Conservation (phyloP, 768 basidiomycete species). For the Amanita pallidorosea region DNA sequence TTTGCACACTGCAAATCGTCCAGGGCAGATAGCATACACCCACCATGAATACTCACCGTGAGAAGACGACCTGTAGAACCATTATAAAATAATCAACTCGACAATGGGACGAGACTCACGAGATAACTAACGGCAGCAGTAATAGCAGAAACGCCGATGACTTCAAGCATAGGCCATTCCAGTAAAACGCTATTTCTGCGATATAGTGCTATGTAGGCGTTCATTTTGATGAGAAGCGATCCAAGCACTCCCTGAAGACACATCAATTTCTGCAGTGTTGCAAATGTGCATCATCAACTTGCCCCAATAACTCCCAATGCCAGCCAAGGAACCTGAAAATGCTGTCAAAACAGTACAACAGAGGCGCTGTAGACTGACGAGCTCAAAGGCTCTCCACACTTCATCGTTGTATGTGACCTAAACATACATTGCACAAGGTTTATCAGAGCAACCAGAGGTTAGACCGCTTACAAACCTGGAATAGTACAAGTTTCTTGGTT, state of each 20-base stretch:
- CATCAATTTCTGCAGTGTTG: slow-evolving; percentile 2
- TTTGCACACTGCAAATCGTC: slow-evolving; percentile 39
- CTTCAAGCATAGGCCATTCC: slow-evolving; percentile 58
- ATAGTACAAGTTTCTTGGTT: slow-evolving; percentile 74
- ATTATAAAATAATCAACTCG: background rate
- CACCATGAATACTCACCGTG: slow-evolving; percentile 26
- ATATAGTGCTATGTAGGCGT: slow-evolving; percentile 53
- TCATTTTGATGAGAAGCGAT: slow-evolving; percentile 53
- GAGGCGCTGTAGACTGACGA: slow-evolving; percentile 29
- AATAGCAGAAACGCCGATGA: slow-evolving; percentile 47
- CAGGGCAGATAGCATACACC: background rate
- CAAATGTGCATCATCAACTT: slow-evolving; percentile 8
- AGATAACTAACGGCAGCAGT: slow-evolving; percentile 67
- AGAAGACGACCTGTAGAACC: slow-evolving; percentile 46
- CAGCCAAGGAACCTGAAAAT: slow-evolving; percentile 57
- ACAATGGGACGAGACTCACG: slow-evolving; percentile 21
- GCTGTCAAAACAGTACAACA: background rate
- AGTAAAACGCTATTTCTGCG: slow-evolving; percentile 42
- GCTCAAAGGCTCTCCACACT: slow-evolving; percentile 63
- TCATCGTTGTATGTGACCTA: slow-evolving; percentile 49
- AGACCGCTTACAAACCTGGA: slow-evolving; percentile 35
- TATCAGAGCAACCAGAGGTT: background rate
- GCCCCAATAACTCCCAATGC: slow-evolving; percentile 54
- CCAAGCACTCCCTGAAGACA: slow-evolving; percentile 49
- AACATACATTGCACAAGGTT: background rate